Evolutionary conservation across 441 rosid genomes (phyloP).

Genomic region (Erodium chrysanthum): DNA sequence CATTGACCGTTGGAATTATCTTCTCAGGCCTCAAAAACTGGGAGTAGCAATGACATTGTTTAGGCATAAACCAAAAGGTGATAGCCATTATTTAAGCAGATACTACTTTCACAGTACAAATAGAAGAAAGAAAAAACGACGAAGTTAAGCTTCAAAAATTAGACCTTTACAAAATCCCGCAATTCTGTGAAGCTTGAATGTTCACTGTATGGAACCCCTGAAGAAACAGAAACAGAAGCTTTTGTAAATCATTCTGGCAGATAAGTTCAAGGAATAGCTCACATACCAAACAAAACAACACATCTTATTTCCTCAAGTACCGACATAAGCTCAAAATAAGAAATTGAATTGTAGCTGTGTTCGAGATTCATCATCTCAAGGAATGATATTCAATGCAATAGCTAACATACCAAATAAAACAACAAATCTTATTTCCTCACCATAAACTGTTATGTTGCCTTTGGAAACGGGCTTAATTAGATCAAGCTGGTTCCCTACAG

Average conservation of each 20-base stretch:
- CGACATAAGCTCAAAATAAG: background rate
- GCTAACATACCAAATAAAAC: conserved; percentile 5
- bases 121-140: too few species aligned
- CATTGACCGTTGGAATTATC: conserved; percentile 72
- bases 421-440: conserved; percentile 30
- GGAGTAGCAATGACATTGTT: conserved; percentile 5
- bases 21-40: conserved; percentile 64
- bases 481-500: conserved; percentile 47
- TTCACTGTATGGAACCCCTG: conserved; percentile 85
- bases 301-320: too few species aligned
- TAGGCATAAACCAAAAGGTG: background rate
- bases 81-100: too few species aligned
- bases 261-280: too few species aligned
- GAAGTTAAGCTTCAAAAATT: background rate
- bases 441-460: conserved; percentile 58
- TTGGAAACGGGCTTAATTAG: conserved; percentile 48
- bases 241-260: conserved; percentile 12
- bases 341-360: too few species aligned
- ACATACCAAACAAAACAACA: too few species aligned
- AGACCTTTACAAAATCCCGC: conserved; percentile 64
- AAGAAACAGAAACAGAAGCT: conserved; percentile 9
- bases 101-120: too few species aligned
- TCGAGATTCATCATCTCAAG: conserved; percentile 8
- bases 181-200: conserved; percentile 79
- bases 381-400: conserved; percentile 13